These are phyloP conservation scores for Lathyrus tuberosus DNA, from an alignment of 306 rosid species.

Conservation along the genomic window DNA sequence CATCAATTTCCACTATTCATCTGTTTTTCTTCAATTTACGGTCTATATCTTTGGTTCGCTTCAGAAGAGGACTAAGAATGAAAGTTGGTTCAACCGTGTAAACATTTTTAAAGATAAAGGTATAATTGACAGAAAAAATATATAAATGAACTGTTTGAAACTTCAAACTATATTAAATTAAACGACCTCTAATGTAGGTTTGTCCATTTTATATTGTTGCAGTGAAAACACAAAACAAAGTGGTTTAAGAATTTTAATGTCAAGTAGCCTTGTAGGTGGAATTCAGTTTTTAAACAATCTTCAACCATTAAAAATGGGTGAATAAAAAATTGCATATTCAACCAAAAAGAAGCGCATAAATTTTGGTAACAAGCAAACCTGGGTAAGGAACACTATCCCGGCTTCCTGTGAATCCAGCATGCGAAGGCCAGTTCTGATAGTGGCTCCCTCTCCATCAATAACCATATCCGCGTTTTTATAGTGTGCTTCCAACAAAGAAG, in stretches of 20 bases:
- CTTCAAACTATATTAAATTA: too few relatives aligned
- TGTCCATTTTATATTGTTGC: background rate
- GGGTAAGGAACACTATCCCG: constrained; percentile 75
- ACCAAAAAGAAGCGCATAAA: constrained; percentile 6
- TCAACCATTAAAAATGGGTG: background rate
- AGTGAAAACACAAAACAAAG: constrained; percentile 6
- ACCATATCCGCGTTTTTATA: constrained; percentile 54
- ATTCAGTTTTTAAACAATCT: constrained; percentile 15
- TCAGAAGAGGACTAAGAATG: too few relatives aligned
- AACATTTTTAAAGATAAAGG: too few relatives aligned
- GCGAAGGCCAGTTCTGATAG: constrained; percentile 61
- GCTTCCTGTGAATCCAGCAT: constrained; percentile 67
- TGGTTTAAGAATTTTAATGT: constrained; percentile 11
- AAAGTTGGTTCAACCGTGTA: too few relatives aligned
- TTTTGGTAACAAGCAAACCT: constrained; percentile 51
- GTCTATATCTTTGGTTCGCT: too few relatives aligned
- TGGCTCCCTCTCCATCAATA: constrained; percentile 39
- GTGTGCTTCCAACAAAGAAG: constrained; percentile 76
- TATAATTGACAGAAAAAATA: too few relatives aligned
- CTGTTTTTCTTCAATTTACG: too few relatives aligned
- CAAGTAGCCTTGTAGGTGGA: background rate
- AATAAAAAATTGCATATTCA: background rate
- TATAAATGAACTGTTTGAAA: too few relatives aligned
- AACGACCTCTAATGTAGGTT: too few relatives aligned
- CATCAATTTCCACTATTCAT: too few relatives aligned